These are phyloP conservation scores for Primulina huaijiensis DNA, from an alignment of 257 asterid species.

Conservation along the genomic window DNA sequence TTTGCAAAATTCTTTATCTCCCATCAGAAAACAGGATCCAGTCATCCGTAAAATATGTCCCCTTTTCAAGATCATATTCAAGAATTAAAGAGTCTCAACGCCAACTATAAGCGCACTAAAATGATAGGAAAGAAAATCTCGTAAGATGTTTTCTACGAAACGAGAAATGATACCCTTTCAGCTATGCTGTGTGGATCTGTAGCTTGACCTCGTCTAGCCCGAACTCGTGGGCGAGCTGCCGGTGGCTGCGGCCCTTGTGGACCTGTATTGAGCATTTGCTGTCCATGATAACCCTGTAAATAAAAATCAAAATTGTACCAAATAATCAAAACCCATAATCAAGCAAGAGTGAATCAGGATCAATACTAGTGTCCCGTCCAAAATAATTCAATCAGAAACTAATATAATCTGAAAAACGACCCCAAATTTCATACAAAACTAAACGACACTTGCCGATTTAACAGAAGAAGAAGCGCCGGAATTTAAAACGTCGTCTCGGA, in stretches of 20 bases:
- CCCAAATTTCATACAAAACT: not conserved
- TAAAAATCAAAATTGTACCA: conserved; percentile 15
- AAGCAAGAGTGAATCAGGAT: not conserved
- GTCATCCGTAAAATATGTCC: conserved; percentile 16
- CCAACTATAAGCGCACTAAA: conserved; percentile 1
- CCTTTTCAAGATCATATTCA: conserved; percentile 11
- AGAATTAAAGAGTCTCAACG: not conserved
- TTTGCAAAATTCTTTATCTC: conserved; percentile 5
- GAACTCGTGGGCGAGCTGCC: conserved; percentile 84
- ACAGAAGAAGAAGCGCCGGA: conserved; percentile 59
- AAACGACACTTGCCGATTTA: conserved; percentile 42
- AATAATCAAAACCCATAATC: conserved; percentile 5
- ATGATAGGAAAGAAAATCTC: not conserved
- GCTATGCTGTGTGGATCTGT: conserved; percentile 99
- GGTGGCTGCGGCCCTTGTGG: conserved; percentile 80
- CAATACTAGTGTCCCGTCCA: not conserved
- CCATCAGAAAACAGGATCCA: conserved; percentile 8
- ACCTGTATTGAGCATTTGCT: conserved; percentile 53
- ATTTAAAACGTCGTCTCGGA: conserved; percentile 56
- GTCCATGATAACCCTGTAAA: conserved; percentile 78
- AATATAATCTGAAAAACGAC: not conserved
- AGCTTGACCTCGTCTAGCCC: conserved; percentile 99
- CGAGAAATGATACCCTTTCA: conserved; percentile 67
- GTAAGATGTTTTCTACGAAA: conserved; percentile 1
- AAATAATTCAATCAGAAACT: not conserved